Percentiles rank a stretch among this genome's conserved stretches.
These are phyloP conservation scores for Claviceps sp. DNA, from an alignment of 2,329 filamentous ascomycete species.

Conservation along the genomic window DNA sequence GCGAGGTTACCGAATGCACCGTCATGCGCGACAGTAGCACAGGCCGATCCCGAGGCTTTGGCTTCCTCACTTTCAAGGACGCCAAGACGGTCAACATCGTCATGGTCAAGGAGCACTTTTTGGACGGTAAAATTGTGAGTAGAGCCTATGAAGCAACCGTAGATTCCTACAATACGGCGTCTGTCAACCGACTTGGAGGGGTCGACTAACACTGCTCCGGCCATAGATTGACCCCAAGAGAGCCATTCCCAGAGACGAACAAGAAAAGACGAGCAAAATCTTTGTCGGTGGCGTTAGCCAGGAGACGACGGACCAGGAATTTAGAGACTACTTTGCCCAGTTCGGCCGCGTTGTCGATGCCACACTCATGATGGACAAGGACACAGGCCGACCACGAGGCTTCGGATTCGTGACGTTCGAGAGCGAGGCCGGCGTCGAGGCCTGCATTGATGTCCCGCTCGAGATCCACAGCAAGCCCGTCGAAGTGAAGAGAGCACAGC, in stretches of 20 bases:
- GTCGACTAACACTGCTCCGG: not conserved
- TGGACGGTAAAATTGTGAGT: slow-evolving; percentile 94
- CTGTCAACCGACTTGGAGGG: not conserved
- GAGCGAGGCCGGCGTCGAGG: slow-evolving; percentile 86
- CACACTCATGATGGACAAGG: slow-evolving; percentile 99
- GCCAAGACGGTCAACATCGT: slow-evolving; percentile 97
- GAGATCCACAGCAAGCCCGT: slow-evolving; percentile 94
- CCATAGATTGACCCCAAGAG: slow-evolving; percentile 89
- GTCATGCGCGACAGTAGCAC: slow-evolving; percentile 98
- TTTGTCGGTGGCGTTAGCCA: slow-evolving; percentile 97
- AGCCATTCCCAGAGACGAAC: slow-evolving; percentile 91
- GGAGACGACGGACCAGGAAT: slow-evolving; percentile 91
- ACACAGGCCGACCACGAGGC: slow-evolving; percentile 88
- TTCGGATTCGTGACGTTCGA: slow-evolving; percentile 99
- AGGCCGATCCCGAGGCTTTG: slow-evolving; percentile 87
- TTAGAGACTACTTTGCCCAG: slow-evolving; percentile 91
- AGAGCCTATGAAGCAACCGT: not conserved
- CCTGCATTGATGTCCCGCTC: slow-evolving; percentile 69
- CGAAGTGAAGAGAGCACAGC: slow-evolving; percentile 96
- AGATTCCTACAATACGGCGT: too few species aligned
- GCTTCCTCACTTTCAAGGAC: slow-evolving; percentile 95
- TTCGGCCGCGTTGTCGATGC: slow-evolving; percentile 95
- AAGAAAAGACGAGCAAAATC: slow-evolving; percentile 97
- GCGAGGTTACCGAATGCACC: slow-evolving; percentile 92
- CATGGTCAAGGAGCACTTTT: slow-evolving; percentile 98